These are phyloP conservation scores for Rhodosporidiobolus sp. DNA, from an alignment of 768 basidiomycete species.

Conservation along the genomic window DNA sequence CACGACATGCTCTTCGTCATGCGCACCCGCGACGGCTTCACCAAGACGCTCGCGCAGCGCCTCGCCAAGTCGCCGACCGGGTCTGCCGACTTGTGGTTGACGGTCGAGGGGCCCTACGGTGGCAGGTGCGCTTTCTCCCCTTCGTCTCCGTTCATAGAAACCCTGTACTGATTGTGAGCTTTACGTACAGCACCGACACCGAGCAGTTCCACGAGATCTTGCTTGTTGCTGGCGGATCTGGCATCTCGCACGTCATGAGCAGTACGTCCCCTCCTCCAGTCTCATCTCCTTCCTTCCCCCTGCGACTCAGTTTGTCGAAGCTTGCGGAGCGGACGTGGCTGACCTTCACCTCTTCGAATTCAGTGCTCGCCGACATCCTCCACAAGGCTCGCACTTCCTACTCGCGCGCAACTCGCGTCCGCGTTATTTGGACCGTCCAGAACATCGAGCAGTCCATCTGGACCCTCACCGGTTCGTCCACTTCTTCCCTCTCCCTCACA, in stretches of 20 bases:
- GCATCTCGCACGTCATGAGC: constrained; percentile 32
- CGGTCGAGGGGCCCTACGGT: constrained; percentile 16
- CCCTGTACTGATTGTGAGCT: constrained; percentile 3
- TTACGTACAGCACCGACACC: constrained; percentile 11
- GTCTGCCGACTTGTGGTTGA: constrained; percentile 10
- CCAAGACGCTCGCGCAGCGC: constrained; percentile 24
- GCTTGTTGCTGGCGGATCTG: constrained; percentile 33
- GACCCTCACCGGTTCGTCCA: constrained; percentile 9
- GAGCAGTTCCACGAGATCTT: constrained; percentile 33
- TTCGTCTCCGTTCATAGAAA: background rate
- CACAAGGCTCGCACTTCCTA: constrained; percentile 16
- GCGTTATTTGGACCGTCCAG: constrained; percentile 29
- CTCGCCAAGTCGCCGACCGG: constrained; percentile 10
- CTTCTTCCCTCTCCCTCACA: background rate
- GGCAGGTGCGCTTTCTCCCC: background rate
- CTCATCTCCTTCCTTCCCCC: background rate
- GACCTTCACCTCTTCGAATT: background rate
- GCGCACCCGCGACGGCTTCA: constrained; percentile 33
- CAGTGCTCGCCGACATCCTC: constrained; percentile 26
- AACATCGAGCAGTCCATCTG: constrained; percentile 29
- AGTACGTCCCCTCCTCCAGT: constrained; percentile 7
- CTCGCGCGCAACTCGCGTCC: constrained; percentile 12
- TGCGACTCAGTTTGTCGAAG: too few relatives aligned
- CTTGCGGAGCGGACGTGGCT: too few relatives aligned
- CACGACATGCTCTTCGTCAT: constrained; percentile 39